Conservation (phyloP, 164 flowering plant species). For the Vitis cinerea region DNA sequence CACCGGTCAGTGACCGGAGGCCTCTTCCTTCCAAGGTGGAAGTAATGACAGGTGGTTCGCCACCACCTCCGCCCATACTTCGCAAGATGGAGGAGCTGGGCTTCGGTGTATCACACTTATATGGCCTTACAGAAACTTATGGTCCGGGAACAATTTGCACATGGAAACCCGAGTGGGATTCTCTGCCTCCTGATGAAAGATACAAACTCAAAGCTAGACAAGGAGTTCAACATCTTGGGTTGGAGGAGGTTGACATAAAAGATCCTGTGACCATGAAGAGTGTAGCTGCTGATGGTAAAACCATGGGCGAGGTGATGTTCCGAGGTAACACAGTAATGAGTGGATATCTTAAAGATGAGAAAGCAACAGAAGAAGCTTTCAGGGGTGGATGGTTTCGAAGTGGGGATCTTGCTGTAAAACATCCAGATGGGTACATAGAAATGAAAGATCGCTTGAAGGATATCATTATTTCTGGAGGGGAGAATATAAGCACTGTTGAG, state of each 20-base stretch:
- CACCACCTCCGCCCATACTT: slow-evolving; percentile 35
- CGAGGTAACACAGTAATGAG: slow-evolving; percentile 69
- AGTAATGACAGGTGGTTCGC: slow-evolving; percentile 53
- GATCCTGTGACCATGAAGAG: slow-evolving; percentile 58
- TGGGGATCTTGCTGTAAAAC: slow-evolving; percentile 56
- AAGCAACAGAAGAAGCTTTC: slow-evolving; percentile 50
- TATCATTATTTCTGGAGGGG: slow-evolving; percentile 37
- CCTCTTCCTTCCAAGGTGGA: slow-evolving; percentile 37
- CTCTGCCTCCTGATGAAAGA: slow-evolving; percentile 18
- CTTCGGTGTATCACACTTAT: slow-evolving; percentile 39
- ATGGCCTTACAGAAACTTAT: slow-evolving; percentile 80
- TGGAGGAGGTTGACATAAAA: slow-evolving; percentile 64
- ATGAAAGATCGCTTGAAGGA: slow-evolving; percentile 64
- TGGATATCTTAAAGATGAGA: slow-evolving; percentile 53
- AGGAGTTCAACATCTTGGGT: slow-evolving; percentile 33
- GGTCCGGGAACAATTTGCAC: slow-evolving; percentile 49
- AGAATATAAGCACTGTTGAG: slow-evolving; percentile 56
- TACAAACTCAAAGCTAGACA: slow-evolving; percentile 27
- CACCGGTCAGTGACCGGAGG: slow-evolving; percentile 14
- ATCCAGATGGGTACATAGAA: slow-evolving; percentile 48
- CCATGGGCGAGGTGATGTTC: slow-evolving; percentile 77
- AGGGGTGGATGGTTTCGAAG: slow-evolving; percentile 64
- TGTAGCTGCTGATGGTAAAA: slow-evolving; percentile 56
- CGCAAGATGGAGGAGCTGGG: slow-evolving; percentile 48
- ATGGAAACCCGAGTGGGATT: slow-evolving; percentile 45